phyloP scores from a whole-genome alignment of 495 filamentous ascomycete genomes.

The Hamigera avellanea region DNA sequence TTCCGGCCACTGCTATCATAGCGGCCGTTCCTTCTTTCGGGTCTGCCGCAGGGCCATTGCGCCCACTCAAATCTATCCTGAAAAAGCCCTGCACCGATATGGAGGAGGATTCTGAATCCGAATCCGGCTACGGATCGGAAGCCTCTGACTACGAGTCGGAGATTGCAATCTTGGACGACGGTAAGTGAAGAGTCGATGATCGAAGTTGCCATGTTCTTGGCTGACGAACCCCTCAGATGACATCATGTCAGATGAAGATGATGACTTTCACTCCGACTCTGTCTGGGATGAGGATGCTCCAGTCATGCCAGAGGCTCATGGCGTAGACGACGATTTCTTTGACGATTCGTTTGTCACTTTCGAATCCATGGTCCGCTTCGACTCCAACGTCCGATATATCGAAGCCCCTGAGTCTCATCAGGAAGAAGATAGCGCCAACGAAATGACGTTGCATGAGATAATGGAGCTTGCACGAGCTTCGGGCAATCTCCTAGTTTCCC shows the following conservation, averaged over 20 bases:
- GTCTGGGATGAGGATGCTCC: conserved; percentile 25
- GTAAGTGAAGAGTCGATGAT: not conserved
- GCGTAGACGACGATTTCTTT: conserved; percentile 23
- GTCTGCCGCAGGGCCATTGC: conserved; percentile 9
- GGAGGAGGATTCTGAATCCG: conserved; percentile 19
- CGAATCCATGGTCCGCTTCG: conserved; percentile 28
- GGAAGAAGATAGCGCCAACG: conserved; percentile 13
- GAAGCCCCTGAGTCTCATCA: conserved; percentile 16
- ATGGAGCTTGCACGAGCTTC: conserved; percentile 25
- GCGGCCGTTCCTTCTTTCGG: conserved; percentile 11
- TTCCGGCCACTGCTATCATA: conserved; percentile 11
- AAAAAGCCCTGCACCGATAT: conserved; percentile 23
- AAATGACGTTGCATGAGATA: conserved; percentile 35
- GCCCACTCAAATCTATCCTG: conserved; percentile 29
- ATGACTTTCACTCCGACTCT: conserved; percentile 23
- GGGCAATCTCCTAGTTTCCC: conserved; percentile 6
- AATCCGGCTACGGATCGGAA: conserved; percentile 34
- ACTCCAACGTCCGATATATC: conserved; percentile 25
- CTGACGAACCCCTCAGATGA: conserved; percentile 8
- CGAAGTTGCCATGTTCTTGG: too few species aligned
- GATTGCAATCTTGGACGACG: not conserved
- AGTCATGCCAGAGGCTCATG: conserved; percentile 19
- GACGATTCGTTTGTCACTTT: conserved; percentile 34
- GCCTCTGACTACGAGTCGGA: conserved; percentile 19
- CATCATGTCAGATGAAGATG: conserved; percentile 18